Percentiles rank a stretch among this genome's conserved stretches.
Evolutionary conservation across 176 grass and related monocot species (phyloP).

Genomic region (Alopecurus myosuroides): DNA sequence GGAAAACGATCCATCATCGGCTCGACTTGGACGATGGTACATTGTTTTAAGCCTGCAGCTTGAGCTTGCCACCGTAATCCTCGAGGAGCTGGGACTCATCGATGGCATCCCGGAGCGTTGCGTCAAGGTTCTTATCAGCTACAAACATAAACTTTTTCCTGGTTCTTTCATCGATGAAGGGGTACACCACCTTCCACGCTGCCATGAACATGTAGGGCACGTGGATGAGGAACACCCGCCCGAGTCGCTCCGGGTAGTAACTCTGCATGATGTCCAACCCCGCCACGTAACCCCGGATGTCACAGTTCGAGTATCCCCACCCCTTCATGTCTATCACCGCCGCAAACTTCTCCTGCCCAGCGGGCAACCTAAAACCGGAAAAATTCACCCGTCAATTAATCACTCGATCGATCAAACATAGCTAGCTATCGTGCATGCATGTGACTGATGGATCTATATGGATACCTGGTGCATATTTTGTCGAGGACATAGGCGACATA

Average conservation of each 20-base stretch:
- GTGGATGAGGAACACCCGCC: constrained; percentile 44
- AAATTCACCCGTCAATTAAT: not conserved
- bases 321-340: constrained; percentile 55
- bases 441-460: not conserved
- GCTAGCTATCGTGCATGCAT: not conserved
- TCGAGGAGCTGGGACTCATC: too few relatives aligned
- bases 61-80: too few relatives aligned
- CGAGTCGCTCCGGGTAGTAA: constrained; percentile 67
- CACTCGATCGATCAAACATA: not conserved
- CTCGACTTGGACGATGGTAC: too few relatives aligned
- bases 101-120: constrained; percentile 1
- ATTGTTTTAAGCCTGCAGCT: too few relatives aligned
- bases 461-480: constrained; percentile 29
- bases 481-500: constrained; percentile 41
- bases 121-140: constrained; percentile 48
- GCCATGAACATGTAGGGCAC: constrained; percentile 79
- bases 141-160: constrained; percentile 81
- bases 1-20: too few relatives aligned
- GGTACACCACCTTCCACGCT: constrained; percentile 79
- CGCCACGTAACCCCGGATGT: constrained; percentile 53
- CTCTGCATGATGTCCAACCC: constrained; percentile 73
- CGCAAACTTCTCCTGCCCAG: constrained; percentile 54
- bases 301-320: constrained; percentile 70
- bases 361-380: constrained; percentile 24
- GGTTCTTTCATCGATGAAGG: constrained; percentile 75